phyloP scores from a whole-genome alignment of 768 basidiomycete genomes.

The Xanthoconium stramineum region DNA sequence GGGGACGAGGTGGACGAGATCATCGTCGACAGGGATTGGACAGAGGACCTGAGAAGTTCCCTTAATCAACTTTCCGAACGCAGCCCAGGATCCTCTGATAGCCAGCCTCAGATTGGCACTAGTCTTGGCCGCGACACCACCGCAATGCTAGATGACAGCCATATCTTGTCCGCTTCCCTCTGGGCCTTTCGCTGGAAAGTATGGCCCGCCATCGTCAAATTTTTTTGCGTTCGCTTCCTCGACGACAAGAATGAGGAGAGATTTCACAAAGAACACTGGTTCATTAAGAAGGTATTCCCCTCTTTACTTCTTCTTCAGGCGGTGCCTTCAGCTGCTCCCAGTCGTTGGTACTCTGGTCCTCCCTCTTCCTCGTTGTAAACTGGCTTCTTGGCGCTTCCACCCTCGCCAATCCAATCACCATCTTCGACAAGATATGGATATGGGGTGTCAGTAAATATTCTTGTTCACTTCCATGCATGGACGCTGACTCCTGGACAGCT shows the following conservation, averaged over 20 bases:
- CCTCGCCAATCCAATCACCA: constrained; percentile 39
- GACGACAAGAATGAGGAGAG: constrained; percentile 54
- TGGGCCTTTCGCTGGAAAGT: constrained; percentile 54
- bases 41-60: constrained; percentile 54
- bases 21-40: constrained; percentile 72
- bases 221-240: constrained; percentile 60
- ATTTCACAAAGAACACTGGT: constrained; percentile 69
- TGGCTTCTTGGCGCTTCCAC: constrained; percentile 64
- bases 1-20: constrained; percentile 61
- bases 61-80: constrained; percentile 50
- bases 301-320: neutral
- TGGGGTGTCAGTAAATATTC: constrained; percentile 43
- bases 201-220: constrained; percentile 52
- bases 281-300: constrained; percentile 49
- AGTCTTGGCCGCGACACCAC: constrained; percentile 38
- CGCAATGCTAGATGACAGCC: constrained; percentile 34
- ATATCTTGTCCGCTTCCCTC: constrained; percentile 31
- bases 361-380: constrained; percentile 61
- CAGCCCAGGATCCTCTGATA: constrained; percentile 47
- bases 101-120: constrained; percentile 33
- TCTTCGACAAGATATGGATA: constrained; percentile 60
- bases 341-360: constrained; percentile 60
- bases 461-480: neutral
- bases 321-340: constrained; percentile 16
- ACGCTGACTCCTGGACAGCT: constrained; percentile 34